Base-by-base conservation (phyloP, 75 land plant genomes). In the Adiantum capillusveneris region DNA sequence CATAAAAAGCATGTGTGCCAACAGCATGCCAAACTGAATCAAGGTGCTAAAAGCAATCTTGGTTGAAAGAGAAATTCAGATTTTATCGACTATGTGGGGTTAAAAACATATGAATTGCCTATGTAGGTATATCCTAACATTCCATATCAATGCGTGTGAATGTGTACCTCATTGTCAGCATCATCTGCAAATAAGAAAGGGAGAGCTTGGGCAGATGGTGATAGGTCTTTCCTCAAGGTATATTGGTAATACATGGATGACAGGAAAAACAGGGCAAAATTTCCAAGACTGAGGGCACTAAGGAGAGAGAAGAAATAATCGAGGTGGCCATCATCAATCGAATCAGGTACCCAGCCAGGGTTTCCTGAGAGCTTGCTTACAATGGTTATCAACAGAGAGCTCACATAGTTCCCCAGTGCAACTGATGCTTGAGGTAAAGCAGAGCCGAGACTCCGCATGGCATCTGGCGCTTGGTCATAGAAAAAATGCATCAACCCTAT, bases 221-320 rank as follows among this genome's bases (percentile, higher is more conserved):
- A n/a, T n/a, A n/a, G n/a, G n/a, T n/a, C n/a, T n/a, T n/a, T n/a
- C n/a, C n/a, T n/a, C n/a, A n/a, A n/a, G 18, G 51, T 48, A 20
- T 48, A 48, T 12, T 19, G 9, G 20, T 48, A 48, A 20, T 19
- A 19, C 18, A 18, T 12, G 6, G 51, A 9, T 5, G 51, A 12
- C 20, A 48, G 20, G 18, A 12, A 18, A 19, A 48, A 48, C 18
- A 48, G 20, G 51, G 18, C 46, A 25, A 82, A 76, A 60, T 85
- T 81, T 6, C 76, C 21, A 11, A 57, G 63, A 0, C 73, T 70
- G 0, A 82, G 69, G 0, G 25, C 69, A 2, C 85, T 79, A 17
- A 85, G 66, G 2, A 79, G 65, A 60, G 69, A 79, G 63, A 75
- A 85, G 54, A 85, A 85, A 37, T 72, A 64, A 51, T 85, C 85